These are phyloP conservation scores for Escovopsis weberi DNA, from an alignment of 2,329 filamentous ascomycete species.

Conservation along the genomic window DNA sequence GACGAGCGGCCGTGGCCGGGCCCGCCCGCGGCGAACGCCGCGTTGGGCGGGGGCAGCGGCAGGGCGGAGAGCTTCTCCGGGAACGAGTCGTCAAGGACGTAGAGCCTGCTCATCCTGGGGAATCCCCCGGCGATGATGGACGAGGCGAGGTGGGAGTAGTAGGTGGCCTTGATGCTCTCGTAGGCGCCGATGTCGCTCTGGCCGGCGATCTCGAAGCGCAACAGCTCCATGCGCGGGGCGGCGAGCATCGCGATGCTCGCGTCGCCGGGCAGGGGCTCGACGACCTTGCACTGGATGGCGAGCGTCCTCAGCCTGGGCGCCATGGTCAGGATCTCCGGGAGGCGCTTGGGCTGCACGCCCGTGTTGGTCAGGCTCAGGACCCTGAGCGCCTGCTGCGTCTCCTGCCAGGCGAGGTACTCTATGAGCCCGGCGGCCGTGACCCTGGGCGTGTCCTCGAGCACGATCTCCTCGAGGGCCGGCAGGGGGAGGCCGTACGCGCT, in stretches of 20 bases:
- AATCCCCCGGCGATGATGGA: conserved; percentile 66
- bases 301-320: conserved; percentile 44
- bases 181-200: conserved; percentile 42
- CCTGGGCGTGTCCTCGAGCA: conserved; percentile 54
- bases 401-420: conserved; percentile 48
- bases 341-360: conserved; percentile 46
- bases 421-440: conserved; percentile 59
- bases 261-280: conserved; percentile 33
- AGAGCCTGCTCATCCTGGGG: conserved; percentile 60
- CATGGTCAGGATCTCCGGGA: conserved; percentile 46
- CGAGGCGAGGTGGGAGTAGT: conserved; percentile 77
- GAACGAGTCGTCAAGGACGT: conserved; percentile 75
- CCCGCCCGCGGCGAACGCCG: conserved; percentile 13
- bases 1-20: conserved; percentile 16
- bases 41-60: conserved; percentile 41
- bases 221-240: conserved; percentile 52
- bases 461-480: conserved; percentile 58
- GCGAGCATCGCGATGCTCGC: conserved; percentile 43
- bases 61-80: conserved; percentile 62
- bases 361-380: conserved; percentile 59
- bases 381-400: conserved; percentile 45
- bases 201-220: conserved; percentile 73
- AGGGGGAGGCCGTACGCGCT: conserved; percentile 53
- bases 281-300: conserved; percentile 36
- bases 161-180: conserved; percentile 39